phyloP scores from a whole-genome alignment of 345 rosid genomes.

The Salix viminalis region DNA sequence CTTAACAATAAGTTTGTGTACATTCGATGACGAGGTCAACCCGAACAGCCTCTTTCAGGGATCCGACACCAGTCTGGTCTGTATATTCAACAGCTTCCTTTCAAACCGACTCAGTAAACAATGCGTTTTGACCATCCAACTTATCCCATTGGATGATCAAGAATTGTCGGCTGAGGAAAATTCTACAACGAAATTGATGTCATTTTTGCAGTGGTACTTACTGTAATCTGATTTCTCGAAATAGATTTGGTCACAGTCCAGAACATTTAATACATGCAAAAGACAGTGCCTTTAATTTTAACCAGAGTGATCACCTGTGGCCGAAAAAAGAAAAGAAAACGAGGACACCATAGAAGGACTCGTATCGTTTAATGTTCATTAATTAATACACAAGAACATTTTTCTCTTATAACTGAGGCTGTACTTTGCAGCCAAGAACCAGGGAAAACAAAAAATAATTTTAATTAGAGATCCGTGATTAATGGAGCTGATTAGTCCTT shows the following conservation, averaged over 20 bases:
- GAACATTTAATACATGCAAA: no score
- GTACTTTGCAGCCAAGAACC: neutral
- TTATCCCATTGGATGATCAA: neutral
- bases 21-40: slow-evolving; percentile 33
- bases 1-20: neutral
- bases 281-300: no score
- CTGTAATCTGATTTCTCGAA: neutral
- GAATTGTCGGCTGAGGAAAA: neutral
- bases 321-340: neutral
- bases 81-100: neutral
- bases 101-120: neutral
- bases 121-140: neutral
- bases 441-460: neutral
- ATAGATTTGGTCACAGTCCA: neutral
- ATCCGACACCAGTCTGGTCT: neutral
- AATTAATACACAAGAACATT: neutral
- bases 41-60: slow-evolving; percentile 16
- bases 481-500: neutral
- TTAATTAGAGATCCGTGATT: neutral
- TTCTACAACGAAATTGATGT: neutral
- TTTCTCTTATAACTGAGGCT: neutral
- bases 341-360: neutral
- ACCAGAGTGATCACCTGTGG: neutral
- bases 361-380: neutral
- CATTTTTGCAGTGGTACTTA: neutral